A percentile compares a stretch with the other conserved stretches of the same genome.
Evolutionary conservation across 805 yeast species (phyloP).

Genomic region (Jamesozyma piceae): DNA sequence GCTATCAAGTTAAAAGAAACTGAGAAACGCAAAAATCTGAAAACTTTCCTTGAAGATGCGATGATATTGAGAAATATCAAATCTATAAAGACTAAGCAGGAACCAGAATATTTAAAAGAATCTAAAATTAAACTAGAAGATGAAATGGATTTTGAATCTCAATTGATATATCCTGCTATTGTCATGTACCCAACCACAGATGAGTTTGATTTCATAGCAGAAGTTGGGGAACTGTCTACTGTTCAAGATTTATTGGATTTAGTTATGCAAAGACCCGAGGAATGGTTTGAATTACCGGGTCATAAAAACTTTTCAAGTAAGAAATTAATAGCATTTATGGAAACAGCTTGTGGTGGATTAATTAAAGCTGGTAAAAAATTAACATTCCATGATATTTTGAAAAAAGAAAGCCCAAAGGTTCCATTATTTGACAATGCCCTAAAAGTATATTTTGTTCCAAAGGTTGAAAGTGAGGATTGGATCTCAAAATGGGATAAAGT

Average conservation of each 20-base stretch:
- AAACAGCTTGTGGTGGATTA: slow-evolving; percentile 74
- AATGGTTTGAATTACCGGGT: slow-evolving; percentile 54
- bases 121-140: slow-evolving; percentile 53
- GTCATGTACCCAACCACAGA: slow-evolving; percentile 73
- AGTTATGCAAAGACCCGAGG: slow-evolving; percentile 56
- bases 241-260: slow-evolving; percentile 53
- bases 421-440: slow-evolving; percentile 71
- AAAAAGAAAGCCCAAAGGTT: slow-evolving; percentile 51
- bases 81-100: slow-evolving; percentile 40
- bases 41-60: slow-evolving; percentile 46
- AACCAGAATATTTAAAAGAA: slow-evolving; percentile 48
- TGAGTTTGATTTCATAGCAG: slow-evolving; percentile 75
- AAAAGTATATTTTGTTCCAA: slow-evolving; percentile 73
- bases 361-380: slow-evolving; percentile 76
- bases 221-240: slow-evolving; percentile 62
- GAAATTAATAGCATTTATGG: slow-evolving; percentile 67
- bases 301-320: slow-evolving; percentile 51
- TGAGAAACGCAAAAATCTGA: slow-evolving; percentile 32
- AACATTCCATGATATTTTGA: slow-evolving; percentile 53
- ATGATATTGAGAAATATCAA: slow-evolving; percentile 49
- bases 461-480: slow-evolving; percentile 57
- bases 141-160: slow-evolving; percentile 60
- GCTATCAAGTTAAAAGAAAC: slow-evolving; percentile 14
- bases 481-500: slow-evolving; percentile 54
- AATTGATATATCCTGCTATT: slow-evolving; percentile 72